Evolutionary conservation across 148 eudicot genomes (phyloP).

Genomic region (Bassia scoparia): DNA sequence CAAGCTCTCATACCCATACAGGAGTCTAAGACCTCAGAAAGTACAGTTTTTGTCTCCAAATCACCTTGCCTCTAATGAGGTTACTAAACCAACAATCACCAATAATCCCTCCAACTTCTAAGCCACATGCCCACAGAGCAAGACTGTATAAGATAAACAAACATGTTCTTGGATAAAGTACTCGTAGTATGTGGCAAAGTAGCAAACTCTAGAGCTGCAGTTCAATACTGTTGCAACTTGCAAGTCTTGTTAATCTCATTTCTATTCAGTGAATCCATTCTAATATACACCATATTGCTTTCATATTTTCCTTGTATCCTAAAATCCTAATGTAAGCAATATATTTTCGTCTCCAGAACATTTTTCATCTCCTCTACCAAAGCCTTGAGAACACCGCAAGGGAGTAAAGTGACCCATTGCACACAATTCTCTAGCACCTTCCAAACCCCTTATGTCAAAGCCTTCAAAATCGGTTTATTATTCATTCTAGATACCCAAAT

Average conservation of each 20-base stretch:
- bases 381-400: not conserved
- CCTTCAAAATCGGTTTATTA: not conserved
- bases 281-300: not conserved
- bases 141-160: not conserved
- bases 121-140: not conserved
- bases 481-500: not conserved
- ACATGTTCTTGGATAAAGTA: not conserved
- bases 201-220: not conserved
- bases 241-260: no score
- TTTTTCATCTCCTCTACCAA: not conserved
- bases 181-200: not conserved
- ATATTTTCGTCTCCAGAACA: no score
- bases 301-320: not conserved
- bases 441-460: not conserved
- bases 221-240: not conserved
- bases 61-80: not conserved
- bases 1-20: not conserved
- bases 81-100: not conserved
- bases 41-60: not conserved
- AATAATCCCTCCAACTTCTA: not conserved
- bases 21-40: not conserved
- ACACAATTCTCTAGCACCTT: not conserved
- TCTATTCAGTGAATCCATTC: not conserved
- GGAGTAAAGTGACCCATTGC: not conserved
- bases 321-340: no score